Evolutionary conservation across 768 basidiomycete genomes (phyloP).

Genomic region (Rhodotorula sphaerocarpa): DNA sequence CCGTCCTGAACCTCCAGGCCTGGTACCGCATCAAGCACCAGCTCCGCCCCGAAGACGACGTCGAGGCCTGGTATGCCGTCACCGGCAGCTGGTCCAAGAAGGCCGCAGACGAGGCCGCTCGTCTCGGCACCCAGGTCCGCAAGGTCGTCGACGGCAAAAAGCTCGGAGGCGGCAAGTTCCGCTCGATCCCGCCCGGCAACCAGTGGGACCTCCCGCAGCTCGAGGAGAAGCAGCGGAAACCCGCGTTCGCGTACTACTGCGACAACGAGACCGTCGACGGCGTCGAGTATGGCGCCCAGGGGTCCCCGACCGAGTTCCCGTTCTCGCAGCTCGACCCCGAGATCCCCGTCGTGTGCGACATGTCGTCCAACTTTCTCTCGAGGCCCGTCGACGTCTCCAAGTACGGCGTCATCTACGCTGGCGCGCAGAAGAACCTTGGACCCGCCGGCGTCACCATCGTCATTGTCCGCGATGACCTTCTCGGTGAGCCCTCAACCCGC

Average conservation of each 20-base stretch:
- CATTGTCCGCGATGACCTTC: conserved; percentile 88
- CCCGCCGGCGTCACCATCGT: conserved; percentile 86
- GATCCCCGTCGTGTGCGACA: conserved; percentile 79
- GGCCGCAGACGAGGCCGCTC: conserved; percentile 69
- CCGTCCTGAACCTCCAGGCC: conserved; percentile 83
- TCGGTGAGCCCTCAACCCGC: conserved; percentile 50
- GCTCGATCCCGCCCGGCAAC: conserved; percentile 58
- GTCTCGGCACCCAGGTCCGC: conserved; percentile 58
- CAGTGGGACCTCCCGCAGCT: conserved; percentile 61
- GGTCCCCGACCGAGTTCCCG: conserved; percentile 57
- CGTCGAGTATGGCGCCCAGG: conserved; percentile 62
- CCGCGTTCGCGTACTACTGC: conserved; percentile 93
- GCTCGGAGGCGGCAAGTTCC: conserved; percentile 49
- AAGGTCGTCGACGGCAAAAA: conserved; percentile 63
- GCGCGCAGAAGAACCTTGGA: conserved; percentile 95
- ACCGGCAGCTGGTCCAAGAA: conserved; percentile 89
- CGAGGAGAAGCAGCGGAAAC: conserved; percentile 46
- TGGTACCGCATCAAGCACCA: conserved; percentile 70
- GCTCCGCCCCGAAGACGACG: conserved; percentile 50
- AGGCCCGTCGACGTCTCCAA: conserved; percentile 63
- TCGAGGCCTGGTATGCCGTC: conserved; percentile 74
- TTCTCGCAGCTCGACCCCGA: conserved; percentile 48
- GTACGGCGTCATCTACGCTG: conserved; percentile 91
- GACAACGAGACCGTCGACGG: conserved; percentile 99
- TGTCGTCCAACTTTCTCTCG: conserved; percentile 94